These are phyloP conservation scores for Mariannaea sp. DNA, from an alignment of 2,329 filamentous ascomycete genomes.

Conservation along the genomic window DNA sequence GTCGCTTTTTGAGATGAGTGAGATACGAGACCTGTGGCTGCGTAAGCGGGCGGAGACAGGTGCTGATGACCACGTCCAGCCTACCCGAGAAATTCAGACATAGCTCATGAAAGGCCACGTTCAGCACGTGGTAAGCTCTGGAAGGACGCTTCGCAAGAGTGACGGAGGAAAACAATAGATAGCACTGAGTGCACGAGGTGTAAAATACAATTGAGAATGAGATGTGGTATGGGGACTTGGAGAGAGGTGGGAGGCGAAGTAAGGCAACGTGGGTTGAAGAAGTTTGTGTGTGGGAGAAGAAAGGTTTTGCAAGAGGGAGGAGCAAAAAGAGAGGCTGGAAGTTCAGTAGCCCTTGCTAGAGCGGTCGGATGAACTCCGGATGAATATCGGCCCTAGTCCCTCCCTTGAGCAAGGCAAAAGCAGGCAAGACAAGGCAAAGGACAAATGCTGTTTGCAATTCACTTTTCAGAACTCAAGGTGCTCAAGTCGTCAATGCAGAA, in stretches of 20 bases:
- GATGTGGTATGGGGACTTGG: conserved; percentile 23
- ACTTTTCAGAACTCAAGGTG: no score
- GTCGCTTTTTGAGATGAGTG: conserved; percentile 95
- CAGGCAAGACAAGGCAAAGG: no score
- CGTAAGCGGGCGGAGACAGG: conserved; percentile 43
- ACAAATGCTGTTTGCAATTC: neutral
- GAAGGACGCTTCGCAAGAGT: conserved; percentile 29
- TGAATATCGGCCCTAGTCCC: conserved; percentile 17
- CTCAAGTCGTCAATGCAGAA: no score
- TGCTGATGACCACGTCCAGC: conserved; percentile 38
- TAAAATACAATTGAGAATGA: conserved; percentile 25
- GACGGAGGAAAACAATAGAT: conserved; percentile 28
- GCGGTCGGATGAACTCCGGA: conserved; percentile 33
- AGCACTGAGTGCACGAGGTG: conserved; percentile 22
- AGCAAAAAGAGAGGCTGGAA: conserved; percentile 40
- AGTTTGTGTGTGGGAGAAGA: conserved; percentile 39
- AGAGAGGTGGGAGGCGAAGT: conserved; percentile 31
- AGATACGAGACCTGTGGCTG: conserved; percentile 79
- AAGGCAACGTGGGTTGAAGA: conserved; percentile 30
- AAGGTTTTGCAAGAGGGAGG: conserved; percentile 44
- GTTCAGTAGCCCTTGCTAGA: conserved; percentile 33
- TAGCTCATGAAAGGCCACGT: conserved; percentile 48
- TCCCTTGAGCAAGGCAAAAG: no score
- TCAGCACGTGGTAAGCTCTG: conserved; percentile 47
- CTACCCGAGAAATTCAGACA: conserved; percentile 67